Percentiles rank a stretch among this genome's conserved stretches.
Evolutionary conservation across 768 basidiomycete genomes (phyloP).

Genomic region (Cystoderma amianthinum): DNA sequence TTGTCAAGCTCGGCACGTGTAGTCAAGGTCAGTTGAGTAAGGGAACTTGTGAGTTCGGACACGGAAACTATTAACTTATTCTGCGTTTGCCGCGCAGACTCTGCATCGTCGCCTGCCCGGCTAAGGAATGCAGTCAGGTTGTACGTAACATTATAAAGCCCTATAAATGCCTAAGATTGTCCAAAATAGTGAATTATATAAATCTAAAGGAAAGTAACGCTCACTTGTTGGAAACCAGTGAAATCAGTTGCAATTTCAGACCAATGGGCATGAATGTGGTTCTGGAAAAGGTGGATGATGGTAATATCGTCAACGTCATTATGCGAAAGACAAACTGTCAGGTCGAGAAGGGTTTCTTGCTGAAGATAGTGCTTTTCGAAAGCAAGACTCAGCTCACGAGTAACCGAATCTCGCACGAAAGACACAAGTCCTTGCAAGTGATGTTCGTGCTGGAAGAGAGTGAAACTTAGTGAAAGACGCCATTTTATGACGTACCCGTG

Average conservation of each 20-base stretch:
- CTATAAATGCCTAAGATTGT: background rate
- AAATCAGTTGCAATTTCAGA: constrained; percentile 6
- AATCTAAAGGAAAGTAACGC: background rate
- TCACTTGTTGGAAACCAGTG: constrained; percentile 8
- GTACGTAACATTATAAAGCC: constrained; percentile 6
- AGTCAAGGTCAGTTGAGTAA: constrained; percentile 29
- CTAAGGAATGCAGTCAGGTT: constrained; percentile 4
- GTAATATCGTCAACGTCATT: background rate
- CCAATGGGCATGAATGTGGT: constrained; percentile 8
- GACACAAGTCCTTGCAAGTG: background rate
- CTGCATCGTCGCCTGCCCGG: constrained; percentile 11
- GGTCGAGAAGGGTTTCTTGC: background rate
- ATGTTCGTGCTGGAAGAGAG: background rate
- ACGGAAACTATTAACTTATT: constrained; percentile 26
- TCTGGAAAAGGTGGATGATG: constrained; percentile 2
- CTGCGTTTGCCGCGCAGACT: constrained; percentile 26
- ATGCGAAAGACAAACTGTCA: background rate
- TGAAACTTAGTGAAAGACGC: background rate
- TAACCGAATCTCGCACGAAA: background rate
- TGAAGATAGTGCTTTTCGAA: background rate
- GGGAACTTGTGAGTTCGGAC: constrained; percentile 21
- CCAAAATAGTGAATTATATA: background rate
- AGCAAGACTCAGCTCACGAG: background rate
- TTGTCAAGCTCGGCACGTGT: constrained; percentile 36
- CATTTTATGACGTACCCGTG: background rate